Base-by-base conservation (phyloP, 352 stramenopile genomes). In the Pythium aristosporum region DNA sequence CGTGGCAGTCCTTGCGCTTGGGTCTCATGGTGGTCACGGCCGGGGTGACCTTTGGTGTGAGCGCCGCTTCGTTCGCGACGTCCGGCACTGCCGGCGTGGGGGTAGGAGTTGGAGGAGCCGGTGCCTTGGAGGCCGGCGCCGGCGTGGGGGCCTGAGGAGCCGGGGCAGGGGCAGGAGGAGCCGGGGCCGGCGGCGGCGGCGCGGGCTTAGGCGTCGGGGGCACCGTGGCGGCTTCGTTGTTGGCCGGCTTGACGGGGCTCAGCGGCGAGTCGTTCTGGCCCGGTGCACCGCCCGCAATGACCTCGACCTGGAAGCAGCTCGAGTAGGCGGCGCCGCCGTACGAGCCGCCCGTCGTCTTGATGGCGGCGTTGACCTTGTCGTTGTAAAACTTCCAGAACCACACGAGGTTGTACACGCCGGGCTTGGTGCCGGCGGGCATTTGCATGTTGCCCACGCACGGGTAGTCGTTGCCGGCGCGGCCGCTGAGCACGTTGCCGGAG, bases 331-430 rank as follows among this genome's bases (percentile, higher is more conserved):
- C 81, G 21, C 81, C 79, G 7, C 79, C 79, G 44, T 80, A 87
- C 10, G 59, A 73, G 34, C 78, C 56, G 36, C 67, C 74, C 28
- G 65, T 73, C 0, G 77, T 86, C 39, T 74, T 66, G 50, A 86
- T 78, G 21, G 71, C 71, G 37, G 68, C 63, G 64, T 85, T 85
- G 9, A 74, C 69, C 46, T 71, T 61, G 59, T 89, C 65, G 56
- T 87, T 79, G 69, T 90, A 88, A 10, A 82, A 87, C 56, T 80
- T 84, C 82, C 82, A 91, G 64, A 76, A 88, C 79, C 81, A 91
- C 21, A 91, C 77, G 51, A 91, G 63, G 56, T 86, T 79, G 67
- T 90, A 88, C 8, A 82, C 28, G 0, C 82, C 78, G 1, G 82
- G 34, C 39, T 71, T 65, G 15, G 75, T 85, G 37, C 70, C 75